Conservation (phyloP, 73 alveolate species). For the Uronychia binucleata region DNA sequence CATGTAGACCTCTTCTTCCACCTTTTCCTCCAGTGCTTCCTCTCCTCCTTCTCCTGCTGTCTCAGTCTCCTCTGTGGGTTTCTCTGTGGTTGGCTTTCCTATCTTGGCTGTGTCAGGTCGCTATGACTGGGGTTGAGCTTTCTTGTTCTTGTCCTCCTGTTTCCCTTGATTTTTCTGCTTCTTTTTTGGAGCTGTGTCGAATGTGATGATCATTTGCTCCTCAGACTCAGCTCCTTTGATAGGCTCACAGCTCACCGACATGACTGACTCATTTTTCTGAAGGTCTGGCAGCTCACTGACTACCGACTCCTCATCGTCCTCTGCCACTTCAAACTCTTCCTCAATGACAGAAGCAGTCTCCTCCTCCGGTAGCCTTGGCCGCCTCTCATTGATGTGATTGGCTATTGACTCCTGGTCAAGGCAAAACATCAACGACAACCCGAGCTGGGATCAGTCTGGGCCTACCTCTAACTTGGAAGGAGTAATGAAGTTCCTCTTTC, state of each 20-base stretch:
- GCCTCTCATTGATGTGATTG: conserved; percentile 76
- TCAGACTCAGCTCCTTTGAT: background rate
- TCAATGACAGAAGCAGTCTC: background rate
- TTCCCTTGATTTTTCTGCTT: conserved; percentile 15
- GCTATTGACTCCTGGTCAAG: conserved; percentile 80
- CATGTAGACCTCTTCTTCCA: background rate
- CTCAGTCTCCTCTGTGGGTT: background rate
- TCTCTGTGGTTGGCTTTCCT: background rate
- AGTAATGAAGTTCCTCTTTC: conserved; percentile 83
- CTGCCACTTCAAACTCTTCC: conserved; percentile 25
- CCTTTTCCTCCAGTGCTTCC: conserved; percentile 29
- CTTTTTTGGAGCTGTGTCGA: conserved; percentile 22
- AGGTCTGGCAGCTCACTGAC: background rate
- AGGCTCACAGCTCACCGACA: background rate
- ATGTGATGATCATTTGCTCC: conserved; percentile 12
- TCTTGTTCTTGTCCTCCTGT: conserved; percentile 1
- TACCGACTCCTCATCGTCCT: background rate
- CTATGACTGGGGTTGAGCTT: too few relatives aligned
- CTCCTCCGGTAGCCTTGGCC: conserved; percentile 15
- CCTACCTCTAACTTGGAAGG: conserved; percentile 82
- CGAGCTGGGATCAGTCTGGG: conserved; percentile 29
- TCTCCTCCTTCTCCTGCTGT: conserved; percentile 26
- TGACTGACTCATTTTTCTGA: background rate
- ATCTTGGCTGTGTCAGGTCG: too few relatives aligned
- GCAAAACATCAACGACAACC: conserved; percentile 75